Conservation (phyloP, 495 filamentous ascomycete genomes). For the Penicillium arizonense region DNA sequence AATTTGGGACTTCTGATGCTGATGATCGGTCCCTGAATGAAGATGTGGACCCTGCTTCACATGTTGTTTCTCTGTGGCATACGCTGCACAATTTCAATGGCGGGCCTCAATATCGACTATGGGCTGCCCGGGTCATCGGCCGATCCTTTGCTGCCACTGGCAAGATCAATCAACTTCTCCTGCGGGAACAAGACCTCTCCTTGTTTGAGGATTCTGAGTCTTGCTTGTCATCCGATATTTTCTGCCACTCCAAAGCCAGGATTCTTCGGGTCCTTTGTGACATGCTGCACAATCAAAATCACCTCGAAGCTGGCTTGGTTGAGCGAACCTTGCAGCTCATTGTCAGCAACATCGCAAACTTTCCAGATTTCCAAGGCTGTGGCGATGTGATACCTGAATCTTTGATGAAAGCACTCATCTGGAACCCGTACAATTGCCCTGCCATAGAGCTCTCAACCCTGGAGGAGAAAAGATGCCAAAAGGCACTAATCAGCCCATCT, state of each 20-base stretch:
- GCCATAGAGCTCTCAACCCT: conserved; percentile 11
- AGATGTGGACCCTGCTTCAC: conserved; percentile 58
- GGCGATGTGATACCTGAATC: conserved; percentile 39
- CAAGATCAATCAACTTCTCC: conserved; percentile 44
- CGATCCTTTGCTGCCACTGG: conserved; percentile 78
- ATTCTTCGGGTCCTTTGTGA: conserved; percentile 66
- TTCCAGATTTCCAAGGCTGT: conserved; percentile 47
- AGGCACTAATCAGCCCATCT: conserved; percentile 9
- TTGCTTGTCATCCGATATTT: conserved; percentile 8
- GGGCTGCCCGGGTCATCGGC: conserved; percentile 82
- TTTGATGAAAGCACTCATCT: conserved; percentile 43
- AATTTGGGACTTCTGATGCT: conserved; percentile 61
- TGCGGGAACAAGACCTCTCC: conserved; percentile 39
- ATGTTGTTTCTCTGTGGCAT: conserved; percentile 67
- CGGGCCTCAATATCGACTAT: conserved; percentile 69
- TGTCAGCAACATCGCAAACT: conserved; percentile 52
- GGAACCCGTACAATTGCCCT: conserved; percentile 44
- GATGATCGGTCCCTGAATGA: conserved; percentile 60
- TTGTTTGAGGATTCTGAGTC: conserved; percentile 17
- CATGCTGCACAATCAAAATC: conserved; percentile 63
- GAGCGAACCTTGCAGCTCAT: conserved; percentile 76
- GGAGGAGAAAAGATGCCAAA: conserved; percentile 16
- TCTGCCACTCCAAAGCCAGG: conserved; percentile 41
- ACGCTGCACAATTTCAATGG: conserved; percentile 62
- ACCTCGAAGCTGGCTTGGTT: conserved; percentile 65